Evolutionary conservation across 257 asterid species (phyloP), one percentile per base, ranked within the genome.

Genomic region (Jasminum sambac): DNA sequence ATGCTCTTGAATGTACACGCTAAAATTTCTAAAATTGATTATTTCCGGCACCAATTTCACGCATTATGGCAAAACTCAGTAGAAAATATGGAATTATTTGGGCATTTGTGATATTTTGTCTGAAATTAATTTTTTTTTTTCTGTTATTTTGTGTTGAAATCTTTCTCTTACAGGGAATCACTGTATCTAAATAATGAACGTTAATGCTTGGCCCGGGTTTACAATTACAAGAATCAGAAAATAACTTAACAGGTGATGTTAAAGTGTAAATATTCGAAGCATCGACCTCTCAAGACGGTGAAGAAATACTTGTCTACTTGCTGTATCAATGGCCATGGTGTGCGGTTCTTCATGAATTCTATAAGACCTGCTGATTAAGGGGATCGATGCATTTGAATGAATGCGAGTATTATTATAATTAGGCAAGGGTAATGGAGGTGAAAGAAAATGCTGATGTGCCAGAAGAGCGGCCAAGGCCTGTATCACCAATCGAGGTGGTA

Each of bases 401-500:
- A 36, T 16, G 39, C 40, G 67, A n/a, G n/a, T 60, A 34, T 17
- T 17, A 71, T 70, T 64, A 68, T 46, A 72, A 67, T 73, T 67
- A 72, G 76, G 78, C 24, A 73, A 65, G 76, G 70, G 59, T 68
- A 50, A 84, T 73, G 86, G 87, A 78, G 67, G 63, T 69, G 25
- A 81, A 76, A 74, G 89, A 82, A 66, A 80, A 74, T 26, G 82
- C 72, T 42, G 78, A 77, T 25, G 25, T 64, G 64, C 75, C 66
- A 60, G 88, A 84, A 0, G 90, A 83, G 30, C 80, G 81, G 83
- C 81, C 84, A 30, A 52, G 85, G 63, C 84, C 86, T 55, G 75
- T 88, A 40, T 84, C 97, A 1, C 89, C 92, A 7, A 77, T 78
- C 38, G 83, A 81, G 75, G 90, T 80, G 62, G 83, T 86, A 42